These are phyloP conservation scores for Cudoniella acicularis DNA, from an alignment of 495 filamentous ascomycete genomes.

Conservation along the genomic window DNA sequence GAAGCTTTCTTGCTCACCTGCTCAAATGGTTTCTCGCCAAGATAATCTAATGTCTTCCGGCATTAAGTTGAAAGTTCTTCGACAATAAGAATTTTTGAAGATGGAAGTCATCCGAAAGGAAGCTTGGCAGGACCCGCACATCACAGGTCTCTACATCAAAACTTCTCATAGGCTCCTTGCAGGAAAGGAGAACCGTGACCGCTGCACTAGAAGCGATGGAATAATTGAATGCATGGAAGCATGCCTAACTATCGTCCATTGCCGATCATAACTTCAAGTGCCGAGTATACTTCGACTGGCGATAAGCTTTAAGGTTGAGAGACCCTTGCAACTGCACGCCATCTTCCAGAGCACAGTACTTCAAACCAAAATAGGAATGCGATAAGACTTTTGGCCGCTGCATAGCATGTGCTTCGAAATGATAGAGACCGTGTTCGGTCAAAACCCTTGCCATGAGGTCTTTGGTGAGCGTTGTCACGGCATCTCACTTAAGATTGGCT, in stretches of 20 bases:
- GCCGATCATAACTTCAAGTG: slow-evolving; percentile 1
- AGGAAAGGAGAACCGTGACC: background rate
- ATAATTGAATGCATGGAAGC: background rate
- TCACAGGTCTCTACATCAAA: background rate
- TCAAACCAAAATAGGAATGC: background rate
- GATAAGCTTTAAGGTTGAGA: background rate
- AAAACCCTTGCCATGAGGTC: too few relatives aligned
- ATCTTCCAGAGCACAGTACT: background rate
- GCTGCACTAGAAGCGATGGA: background rate
- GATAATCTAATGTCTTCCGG: background rate
- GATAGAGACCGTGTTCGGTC: too few relatives aligned
- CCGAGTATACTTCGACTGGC: background rate
- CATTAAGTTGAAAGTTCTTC: background rate
- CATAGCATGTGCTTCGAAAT: background rate
- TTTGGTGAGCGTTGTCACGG: too few relatives aligned
- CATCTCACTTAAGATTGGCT: background rate
- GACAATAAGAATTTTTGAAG: background rate
- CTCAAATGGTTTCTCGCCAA: background rate
- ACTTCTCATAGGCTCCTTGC: background rate
- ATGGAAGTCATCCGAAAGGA: background rate
- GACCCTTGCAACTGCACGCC: background rate
- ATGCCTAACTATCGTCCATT: background rate
- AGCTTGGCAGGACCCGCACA: background rate
- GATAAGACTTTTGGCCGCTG: background rate
- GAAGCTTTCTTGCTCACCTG: background rate